Conservation (phyloP, 345 rosid species). For the Lepidium sativum region DNA sequence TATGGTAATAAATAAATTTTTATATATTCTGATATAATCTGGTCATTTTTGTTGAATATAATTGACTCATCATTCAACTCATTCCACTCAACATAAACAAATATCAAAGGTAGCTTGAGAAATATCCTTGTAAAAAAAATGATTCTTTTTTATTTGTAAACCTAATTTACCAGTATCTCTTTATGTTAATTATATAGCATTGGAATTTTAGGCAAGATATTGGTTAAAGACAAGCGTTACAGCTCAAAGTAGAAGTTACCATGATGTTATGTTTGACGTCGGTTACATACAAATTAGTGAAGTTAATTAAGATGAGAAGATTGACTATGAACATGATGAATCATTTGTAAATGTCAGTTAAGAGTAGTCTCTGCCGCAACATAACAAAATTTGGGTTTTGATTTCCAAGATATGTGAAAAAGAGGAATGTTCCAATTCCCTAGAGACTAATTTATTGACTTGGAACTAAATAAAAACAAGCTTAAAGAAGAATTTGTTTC, state of each 20-base stretch:
- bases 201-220: neutral
- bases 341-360: slow-evolving; percentile 21
- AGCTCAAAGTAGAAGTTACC: neutral
- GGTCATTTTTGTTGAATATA: neutral
- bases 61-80: neutral
- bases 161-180: neutral
- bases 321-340: slow-evolving; percentile 6
- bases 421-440: slow-evolving; percentile 34
- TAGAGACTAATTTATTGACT: slow-evolving; percentile 24
- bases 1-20: neutral
- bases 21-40: neutral
- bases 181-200: neutral
- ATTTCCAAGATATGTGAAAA: slow-evolving; percentile 29
- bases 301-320: slow-evolving; percentile 10
- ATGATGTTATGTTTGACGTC: slow-evolving; percentile 3
- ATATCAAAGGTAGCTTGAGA: neutral
- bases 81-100: neutral
- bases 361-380: slow-evolving; percentile 23
- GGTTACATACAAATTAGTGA: slow-evolving; percentile 17
- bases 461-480: slow-evolving; percentile 8
- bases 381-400: slow-evolving; percentile 17
- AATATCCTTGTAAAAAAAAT: neutral
- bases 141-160: neutral
- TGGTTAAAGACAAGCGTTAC: slow-evolving; percentile 14
- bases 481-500: neutral